These are phyloP conservation scores for Rhododendron mucronatum DNA, from an alignment of 148 eudicot genomes.

Conservation along the genomic window DNA sequence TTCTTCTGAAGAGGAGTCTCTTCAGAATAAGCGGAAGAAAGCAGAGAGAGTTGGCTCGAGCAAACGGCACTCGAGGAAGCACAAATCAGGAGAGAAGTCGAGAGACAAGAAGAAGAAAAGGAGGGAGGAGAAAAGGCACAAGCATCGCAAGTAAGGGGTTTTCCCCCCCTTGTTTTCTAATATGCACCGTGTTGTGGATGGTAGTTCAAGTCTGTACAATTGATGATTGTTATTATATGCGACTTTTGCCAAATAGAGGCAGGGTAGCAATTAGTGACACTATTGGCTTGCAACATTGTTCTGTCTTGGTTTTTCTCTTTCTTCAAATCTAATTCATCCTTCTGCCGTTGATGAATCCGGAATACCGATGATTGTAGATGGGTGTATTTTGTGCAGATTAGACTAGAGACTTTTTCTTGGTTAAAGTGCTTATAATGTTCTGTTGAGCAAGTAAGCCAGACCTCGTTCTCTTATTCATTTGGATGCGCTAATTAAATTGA, in stretches of 20 bases:
- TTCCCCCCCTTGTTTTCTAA: neutral
- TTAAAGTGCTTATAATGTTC: neutral
- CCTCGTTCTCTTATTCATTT: neutral
- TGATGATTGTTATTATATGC: neutral
- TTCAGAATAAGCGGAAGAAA: slow-evolving; percentile 28
- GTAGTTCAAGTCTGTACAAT: neutral
- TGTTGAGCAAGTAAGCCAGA: neutral
- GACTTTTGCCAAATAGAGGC: neutral
- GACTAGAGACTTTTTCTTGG: neutral
- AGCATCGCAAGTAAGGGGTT: slow-evolving; percentile 20
- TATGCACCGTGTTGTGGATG: neutral
- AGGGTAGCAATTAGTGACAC: neutral
- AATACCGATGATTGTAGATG: neutral
- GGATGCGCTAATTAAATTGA: neutral
- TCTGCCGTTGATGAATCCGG: neutral
- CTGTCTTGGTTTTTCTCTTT: neutral
- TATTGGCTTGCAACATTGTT: neutral
- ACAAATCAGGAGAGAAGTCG: slow-evolving; percentile 52
- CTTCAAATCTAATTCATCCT: neutral
- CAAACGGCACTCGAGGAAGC: slow-evolving; percentile 53
- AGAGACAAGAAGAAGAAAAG: slow-evolving; percentile 44
- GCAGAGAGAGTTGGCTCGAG: slow-evolving; percentile 42
- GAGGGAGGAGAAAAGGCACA: slow-evolving; percentile 41
- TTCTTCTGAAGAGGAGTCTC: slow-evolving; percentile 47
- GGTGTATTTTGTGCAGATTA: neutral